Conservation (phyloP, 2,329 filamentous ascomycete species). For the Teratosphaeria epicoccoides region DNA sequence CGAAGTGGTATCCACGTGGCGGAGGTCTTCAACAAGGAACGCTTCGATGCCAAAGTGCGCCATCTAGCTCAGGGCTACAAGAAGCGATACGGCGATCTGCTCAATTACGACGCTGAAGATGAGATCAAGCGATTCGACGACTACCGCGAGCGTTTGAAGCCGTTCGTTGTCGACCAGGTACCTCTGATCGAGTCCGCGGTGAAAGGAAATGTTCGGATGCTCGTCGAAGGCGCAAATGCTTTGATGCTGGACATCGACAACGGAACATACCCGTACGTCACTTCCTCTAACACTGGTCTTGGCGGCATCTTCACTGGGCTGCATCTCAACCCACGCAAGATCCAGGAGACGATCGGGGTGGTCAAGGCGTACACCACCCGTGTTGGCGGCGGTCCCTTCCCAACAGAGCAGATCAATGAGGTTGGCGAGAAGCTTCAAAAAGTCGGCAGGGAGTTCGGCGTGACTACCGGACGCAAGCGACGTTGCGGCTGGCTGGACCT, state of each 20-base stretch:
- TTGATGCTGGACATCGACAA: slow-evolving; percentile 58
- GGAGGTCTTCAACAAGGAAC: slow-evolving; percentile 56
- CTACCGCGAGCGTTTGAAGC: slow-evolving; percentile 47
- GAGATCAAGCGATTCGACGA: slow-evolving; percentile 54
- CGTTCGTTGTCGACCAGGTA: slow-evolving; percentile 57
- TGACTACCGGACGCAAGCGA: slow-evolving; percentile 49
- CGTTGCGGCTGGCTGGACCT: slow-evolving; percentile 58
- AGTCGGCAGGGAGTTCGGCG: slow-evolving; percentile 47
- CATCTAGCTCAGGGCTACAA: slow-evolving; percentile 51
- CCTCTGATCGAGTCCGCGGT: slow-evolving; percentile 54
- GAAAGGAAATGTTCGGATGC: slow-evolving; percentile 46
- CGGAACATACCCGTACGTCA: slow-evolving; percentile 52
- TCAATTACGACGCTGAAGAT: slow-evolving; percentile 58
- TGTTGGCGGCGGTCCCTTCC: slow-evolving; percentile 51
- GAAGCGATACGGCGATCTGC: slow-evolving; percentile 57
- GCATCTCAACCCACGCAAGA: slow-evolving; percentile 49
- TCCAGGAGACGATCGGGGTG: slow-evolving; percentile 54
- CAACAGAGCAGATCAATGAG: slow-evolving; percentile 52
- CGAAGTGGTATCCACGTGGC: slow-evolving; percentile 56
- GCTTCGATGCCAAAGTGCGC: slow-evolving; percentile 57
- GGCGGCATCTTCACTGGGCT: slow-evolving; percentile 55
- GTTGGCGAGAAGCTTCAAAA: slow-evolving; percentile 47
- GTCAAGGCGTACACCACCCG: slow-evolving; percentile 58
- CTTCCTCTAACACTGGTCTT: slow-evolving; percentile 49
- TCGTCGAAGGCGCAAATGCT: slow-evolving; percentile 59